A percentile compares a stretch with the other conserved stretches of the same genome.
These are phyloP conservation scores for Wickerhamiella shivajii DNA, from an alignment of 805 yeast species.

Conservation along the genomic window DNA sequence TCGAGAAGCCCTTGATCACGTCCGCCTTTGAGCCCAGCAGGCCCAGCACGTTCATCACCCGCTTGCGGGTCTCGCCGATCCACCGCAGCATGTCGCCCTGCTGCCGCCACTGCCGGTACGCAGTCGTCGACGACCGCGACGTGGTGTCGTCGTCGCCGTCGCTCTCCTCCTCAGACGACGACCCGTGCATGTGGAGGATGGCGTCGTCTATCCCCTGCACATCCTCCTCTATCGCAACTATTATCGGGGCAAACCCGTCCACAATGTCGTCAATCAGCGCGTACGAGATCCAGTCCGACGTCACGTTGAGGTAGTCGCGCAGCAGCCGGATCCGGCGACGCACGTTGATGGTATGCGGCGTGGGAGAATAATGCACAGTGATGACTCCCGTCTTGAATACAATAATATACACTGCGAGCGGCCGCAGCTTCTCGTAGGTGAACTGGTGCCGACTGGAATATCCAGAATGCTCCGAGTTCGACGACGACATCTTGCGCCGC, in stretches of 20 bases:
- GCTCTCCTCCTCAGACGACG: constrained; percentile 32
- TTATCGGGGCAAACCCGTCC: constrained; percentile 95
- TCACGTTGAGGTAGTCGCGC: constrained; percentile 74
- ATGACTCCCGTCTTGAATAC: constrained; percentile 85
- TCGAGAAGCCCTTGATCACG: constrained; percentile 91
- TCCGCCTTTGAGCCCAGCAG: constrained; percentile 87
- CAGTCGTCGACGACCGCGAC: constrained; percentile 24
- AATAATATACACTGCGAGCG: constrained; percentile 82
- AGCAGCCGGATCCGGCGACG: constrained; percentile 81
- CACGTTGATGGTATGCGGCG: constrained; percentile 93
- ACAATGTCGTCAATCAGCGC: constrained; percentile 94
- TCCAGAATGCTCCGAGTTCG: background rate
- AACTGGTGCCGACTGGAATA: background rate
- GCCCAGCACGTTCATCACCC: constrained; percentile 82
- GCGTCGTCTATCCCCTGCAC: constrained; percentile 92
- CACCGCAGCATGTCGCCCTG: constrained; percentile 91
- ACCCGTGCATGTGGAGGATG: constrained; percentile 73
- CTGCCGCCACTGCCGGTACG: constrained; percentile 61
- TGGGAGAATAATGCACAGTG: constrained; percentile 86
- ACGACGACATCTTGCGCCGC: constrained; percentile 3
- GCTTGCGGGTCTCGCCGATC: constrained; percentile 87
- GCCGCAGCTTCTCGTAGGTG: constrained; percentile 43
- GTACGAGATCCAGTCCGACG: constrained; percentile 94
- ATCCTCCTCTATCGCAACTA: constrained; percentile 84
- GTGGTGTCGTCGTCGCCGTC: constrained; percentile 28